Evolutionary conservation across 139 green algal genomes (phyloP).

Genomic region (Astrephomene gubernaculifera): DNA sequence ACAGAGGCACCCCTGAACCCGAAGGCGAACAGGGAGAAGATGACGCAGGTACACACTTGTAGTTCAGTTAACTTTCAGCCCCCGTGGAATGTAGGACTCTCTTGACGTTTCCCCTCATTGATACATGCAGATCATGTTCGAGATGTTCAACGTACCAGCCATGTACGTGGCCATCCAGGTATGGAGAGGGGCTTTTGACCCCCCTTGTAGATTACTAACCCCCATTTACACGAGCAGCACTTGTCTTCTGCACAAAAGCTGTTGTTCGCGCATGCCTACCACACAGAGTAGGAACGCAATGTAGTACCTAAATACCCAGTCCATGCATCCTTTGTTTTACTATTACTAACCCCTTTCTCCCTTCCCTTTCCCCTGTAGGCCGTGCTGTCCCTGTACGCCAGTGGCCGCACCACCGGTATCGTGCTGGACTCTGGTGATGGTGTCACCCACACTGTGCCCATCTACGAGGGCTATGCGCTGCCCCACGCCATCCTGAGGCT

Average conservation of each 20-base stretch:
- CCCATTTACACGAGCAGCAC: too few species aligned
- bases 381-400: slow-evolving; percentile 98
- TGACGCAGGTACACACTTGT: slow-evolving; percentile 73
- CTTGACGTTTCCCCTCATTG: not conserved
- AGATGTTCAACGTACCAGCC: slow-evolving; percentile 94
- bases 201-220: too few species aligned
- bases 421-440: slow-evolving; percentile 98
- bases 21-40: slow-evolving; percentile 96
- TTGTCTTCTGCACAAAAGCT: too few species aligned
- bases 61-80: too few species aligned
- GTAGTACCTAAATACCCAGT: too few species aligned
- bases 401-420: slow-evolving; percentile 97
- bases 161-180: slow-evolving; percentile 91
- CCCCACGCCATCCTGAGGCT: slow-evolving; percentile 97
- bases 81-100: too few species aligned
- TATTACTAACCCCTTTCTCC: not conserved
- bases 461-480: slow-evolving; percentile 98
- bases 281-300: too few species aligned
- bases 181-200: too few species aligned
- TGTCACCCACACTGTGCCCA: slow-evolving; percentile 97
- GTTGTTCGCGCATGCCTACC: too few species aligned
- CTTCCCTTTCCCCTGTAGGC: slow-evolving; percentile 70
- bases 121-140: slow-evolving; percentile 95
- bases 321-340: too few species aligned
- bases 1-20: slow-evolving; percentile 98